Conservation (phyloP, 768 basidiomycete genomes). For the Aureoboletus auriporus region DNA sequence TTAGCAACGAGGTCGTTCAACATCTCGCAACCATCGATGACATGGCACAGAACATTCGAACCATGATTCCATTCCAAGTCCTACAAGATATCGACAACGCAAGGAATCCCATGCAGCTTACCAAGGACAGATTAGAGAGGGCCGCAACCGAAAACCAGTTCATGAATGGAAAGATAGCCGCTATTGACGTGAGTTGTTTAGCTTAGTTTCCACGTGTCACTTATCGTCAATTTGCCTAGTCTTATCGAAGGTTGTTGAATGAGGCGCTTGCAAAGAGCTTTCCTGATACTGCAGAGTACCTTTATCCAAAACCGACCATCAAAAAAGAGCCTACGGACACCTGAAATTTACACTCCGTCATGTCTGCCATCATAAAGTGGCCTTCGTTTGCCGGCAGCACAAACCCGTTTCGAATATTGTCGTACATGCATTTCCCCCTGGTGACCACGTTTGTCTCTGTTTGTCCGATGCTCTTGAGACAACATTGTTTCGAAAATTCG, state of each 20-base stretch:
- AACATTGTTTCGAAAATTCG: conserved; percentile 12
- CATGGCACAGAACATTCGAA: conserved; percentile 56
- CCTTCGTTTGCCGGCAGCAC: background rate
- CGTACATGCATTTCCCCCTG: conserved; percentile 2
- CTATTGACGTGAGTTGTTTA: conserved; percentile 54
- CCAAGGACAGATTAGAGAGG: conserved; percentile 74
- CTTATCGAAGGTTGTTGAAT: conserved; percentile 63
- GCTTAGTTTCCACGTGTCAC: background rate
- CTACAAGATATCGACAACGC: conserved; percentile 76
- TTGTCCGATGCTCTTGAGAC: conserved; percentile 4
- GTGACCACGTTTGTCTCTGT: conserved; percentile 1
- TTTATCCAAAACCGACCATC: conserved; percentile 12
- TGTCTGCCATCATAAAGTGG: background rate
- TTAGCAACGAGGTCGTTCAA: conserved; percentile 69
- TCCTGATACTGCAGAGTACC: conserved; percentile 44
- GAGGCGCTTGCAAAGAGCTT: conserved; percentile 71
- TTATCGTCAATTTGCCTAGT: conserved; percentile 37
- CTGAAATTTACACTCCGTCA: conserved; percentile 2
- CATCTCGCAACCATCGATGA: conserved; percentile 67
- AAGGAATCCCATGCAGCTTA: conserved; percentile 78
- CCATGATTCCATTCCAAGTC: conserved; percentile 73
- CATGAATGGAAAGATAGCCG: conserved; percentile 84
- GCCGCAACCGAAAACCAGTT: conserved; percentile 89
- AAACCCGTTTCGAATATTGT: background rate
- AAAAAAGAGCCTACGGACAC: conserved; percentile 6